Percentiles rank a stretch among this genome's conserved stretches.
Conservation (phyloP, 768 basidiomycete species). For the Pleurotus platypus region DNA sequence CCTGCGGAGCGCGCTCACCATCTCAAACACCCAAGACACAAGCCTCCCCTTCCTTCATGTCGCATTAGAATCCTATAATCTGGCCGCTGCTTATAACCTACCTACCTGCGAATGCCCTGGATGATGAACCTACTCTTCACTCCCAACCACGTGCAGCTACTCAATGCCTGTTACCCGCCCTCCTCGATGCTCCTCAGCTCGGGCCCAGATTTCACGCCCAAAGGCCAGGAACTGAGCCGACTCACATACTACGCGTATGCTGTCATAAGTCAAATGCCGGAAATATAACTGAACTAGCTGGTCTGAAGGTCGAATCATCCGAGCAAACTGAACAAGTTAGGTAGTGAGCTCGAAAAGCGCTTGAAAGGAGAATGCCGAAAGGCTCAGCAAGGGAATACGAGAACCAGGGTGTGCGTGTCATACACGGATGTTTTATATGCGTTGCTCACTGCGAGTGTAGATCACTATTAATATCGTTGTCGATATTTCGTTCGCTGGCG, state of each 20-base stretch:
- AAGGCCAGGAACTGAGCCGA: slow-evolving; percentile 80
- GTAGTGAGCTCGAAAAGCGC: slow-evolving; percentile 74
- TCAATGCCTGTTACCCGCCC: slow-evolving; percentile 85
- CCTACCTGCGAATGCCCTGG: not conserved
- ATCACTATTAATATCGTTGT: slow-evolving; percentile 76
- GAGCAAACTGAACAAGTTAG: slow-evolving; percentile 75
- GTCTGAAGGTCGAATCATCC: slow-evolving; percentile 58
- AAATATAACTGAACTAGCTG: not conserved
- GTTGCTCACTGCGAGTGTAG: slow-evolving; percentile 29
- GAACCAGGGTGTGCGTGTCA: slow-evolving; percentile 70
- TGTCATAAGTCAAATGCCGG: not conserved
- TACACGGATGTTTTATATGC: not conserved
- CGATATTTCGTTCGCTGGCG: slow-evolving; percentile 77
- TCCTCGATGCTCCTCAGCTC: slow-evolving; percentile 68
- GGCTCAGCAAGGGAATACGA: slow-evolving; percentile 70
- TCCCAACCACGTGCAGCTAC: slow-evolving; percentile 79
- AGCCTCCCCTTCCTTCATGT: slow-evolving; percentile 6
- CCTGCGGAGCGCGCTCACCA: not conserved
- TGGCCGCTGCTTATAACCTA: slow-evolving; percentile 14
- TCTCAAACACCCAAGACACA: not conserved
- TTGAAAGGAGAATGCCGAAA: slow-evolving; percentile 60
- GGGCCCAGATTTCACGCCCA: slow-evolving; percentile 76
- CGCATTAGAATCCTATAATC: not conserved
- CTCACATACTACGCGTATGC: slow-evolving; percentile 78
- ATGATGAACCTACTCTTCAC: slow-evolving; percentile 73